phyloP scores from a whole-genome alignment of 2,329 filamentous ascomycete species.

The Triangularia verruculosa region DNA sequence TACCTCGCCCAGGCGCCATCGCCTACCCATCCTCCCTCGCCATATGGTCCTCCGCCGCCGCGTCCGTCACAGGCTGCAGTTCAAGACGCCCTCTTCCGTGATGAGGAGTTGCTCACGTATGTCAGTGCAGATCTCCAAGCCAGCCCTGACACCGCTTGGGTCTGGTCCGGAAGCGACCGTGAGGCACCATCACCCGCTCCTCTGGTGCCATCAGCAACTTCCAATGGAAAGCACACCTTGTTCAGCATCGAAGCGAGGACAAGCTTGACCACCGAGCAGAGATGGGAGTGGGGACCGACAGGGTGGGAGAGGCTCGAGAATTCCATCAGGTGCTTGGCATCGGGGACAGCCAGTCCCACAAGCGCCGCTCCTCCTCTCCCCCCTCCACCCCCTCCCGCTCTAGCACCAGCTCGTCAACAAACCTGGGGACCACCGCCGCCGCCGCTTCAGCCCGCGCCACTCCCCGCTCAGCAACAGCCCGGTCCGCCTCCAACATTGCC shows the following conservation, averaged over 20 bases:
- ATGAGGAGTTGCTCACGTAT: slow-evolving; percentile 88
- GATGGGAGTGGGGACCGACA: slow-evolving; percentile 61
- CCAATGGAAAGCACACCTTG: slow-evolving; percentile 36
- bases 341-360: slow-evolving; percentile 22
- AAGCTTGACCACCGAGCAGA: slow-evolving; percentile 54
- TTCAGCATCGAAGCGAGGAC: slow-evolving; percentile 48
- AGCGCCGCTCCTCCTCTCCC: slow-evolving; percentile 10
- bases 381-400: slow-evolving; percentile 4
- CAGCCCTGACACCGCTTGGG: slow-evolving; percentile 73
- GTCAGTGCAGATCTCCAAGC: slow-evolving; percentile 84
- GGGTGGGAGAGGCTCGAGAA: slow-evolving; percentile 76
- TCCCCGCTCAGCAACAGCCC: background rate
- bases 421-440: background rate
- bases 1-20: slow-evolving; percentile 37
- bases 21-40: slow-evolving; percentile 29
- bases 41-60: slow-evolving; percentile 23
- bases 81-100: slow-evolving; percentile 46
- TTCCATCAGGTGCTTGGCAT: slow-evolving; percentile 53
- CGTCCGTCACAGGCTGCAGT: slow-evolving; percentile 24
- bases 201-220: slow-evolving; percentile 27
- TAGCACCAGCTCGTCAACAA: background rate
- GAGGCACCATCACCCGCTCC: slow-evolving; percentile 34
- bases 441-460: background rate
- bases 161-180: slow-evolving; percentile 67
- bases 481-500: background rate